A percentile compares a stretch with the other conserved stretches of the same genome.
Evolutionary conservation across 495 filamentous ascomycete species (phyloP).

Genomic region (Rostrohypoxylon terebratum): DNA sequence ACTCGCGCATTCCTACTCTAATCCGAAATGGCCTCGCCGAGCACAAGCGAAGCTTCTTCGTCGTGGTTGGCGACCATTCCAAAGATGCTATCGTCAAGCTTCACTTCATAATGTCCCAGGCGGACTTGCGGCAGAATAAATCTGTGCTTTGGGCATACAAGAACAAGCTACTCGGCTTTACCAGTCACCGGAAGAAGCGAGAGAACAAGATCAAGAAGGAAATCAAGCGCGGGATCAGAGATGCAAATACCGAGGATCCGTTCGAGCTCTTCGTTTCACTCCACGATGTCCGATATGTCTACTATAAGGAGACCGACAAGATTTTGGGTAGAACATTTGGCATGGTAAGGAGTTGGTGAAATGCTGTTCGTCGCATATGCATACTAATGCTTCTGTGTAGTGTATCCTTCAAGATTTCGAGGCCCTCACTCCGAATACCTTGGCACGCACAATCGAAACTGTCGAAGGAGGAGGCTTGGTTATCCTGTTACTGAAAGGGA

Average conservation of each 20-base stretch:
- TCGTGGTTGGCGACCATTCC: conserved; percentile 92
- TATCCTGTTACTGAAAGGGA: conserved; percentile 89
- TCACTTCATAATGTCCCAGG: conserved; percentile 90
- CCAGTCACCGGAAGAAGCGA: conserved; percentile 93
- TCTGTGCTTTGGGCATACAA: conserved; percentile 99
- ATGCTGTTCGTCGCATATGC: background rate
- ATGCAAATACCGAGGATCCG: conserved; percentile 94
- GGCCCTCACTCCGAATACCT: conserved; percentile 93
- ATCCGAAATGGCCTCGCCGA: conserved; percentile 96
- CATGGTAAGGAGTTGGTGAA: conserved; percentile 65
- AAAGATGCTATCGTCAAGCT: conserved; percentile 98
- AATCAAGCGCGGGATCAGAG: conserved; percentile 93
- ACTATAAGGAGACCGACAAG: conserved; percentile 99
- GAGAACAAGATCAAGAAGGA: conserved; percentile 98
- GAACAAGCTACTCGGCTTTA: conserved; percentile 95
- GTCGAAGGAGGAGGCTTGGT: conserved; percentile 97
- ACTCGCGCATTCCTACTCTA: conserved; percentile 94
- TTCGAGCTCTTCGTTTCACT: conserved; percentile 98
- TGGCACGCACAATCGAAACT: conserved; percentile 95
- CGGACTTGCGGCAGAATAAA: conserved; percentile 95
- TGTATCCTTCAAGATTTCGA: conserved; percentile 99
- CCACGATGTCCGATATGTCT: conserved; percentile 97
- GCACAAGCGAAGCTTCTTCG: conserved; percentile 97
- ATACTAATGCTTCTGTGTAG: conserved; percentile 40
- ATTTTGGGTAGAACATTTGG: conserved; percentile 98